phyloP scores from a whole-genome alignment of 495 filamentous ascomycete species.

The Penicillium subrubescens region DNA sequence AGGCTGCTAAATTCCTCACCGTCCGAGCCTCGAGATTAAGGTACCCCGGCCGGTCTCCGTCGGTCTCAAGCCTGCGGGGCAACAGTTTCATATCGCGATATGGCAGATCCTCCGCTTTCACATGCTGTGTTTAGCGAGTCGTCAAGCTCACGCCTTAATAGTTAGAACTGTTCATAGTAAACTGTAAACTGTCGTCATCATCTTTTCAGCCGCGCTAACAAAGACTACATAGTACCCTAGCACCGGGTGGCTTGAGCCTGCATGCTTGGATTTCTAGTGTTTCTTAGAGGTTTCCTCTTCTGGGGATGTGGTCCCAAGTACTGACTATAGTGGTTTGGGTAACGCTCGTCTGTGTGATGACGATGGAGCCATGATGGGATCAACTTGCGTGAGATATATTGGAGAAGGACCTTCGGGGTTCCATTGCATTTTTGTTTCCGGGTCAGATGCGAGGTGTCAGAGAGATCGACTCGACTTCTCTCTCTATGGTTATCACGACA shows the following conservation, averaged over 20 bases:
- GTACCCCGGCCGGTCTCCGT: conserved; percentile 25
- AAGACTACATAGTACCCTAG: conserved; percentile 3
- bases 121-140: conserved; percentile 8
- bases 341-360: conserved; percentile 2
- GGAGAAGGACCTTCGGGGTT: not conserved
- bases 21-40: conserved; percentile 6
- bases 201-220: conserved; percentile 14
- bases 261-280: not conserved
- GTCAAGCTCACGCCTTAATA: not conserved
- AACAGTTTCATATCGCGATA: conserved; percentile 15
- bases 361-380: conserved; percentile 8
- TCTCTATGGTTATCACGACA: not conserved
- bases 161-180: not conserved
- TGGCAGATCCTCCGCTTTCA: conserved; percentile 15
- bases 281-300: not conserved
- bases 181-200: not conserved
- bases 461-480: not conserved
- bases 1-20: not conserved
- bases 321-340: not conserved
- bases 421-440: not conserved
- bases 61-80: conserved; percentile 20
- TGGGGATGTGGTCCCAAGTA: not conserved
- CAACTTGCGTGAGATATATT: conserved; percentile 7
- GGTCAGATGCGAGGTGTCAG: not conserved
- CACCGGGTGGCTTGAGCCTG: conserved; percentile 22